Evolutionary conservation across 2,329 filamentous ascomycete genomes (phyloP).

Genomic region (Colletotrichum siamense): DNA sequence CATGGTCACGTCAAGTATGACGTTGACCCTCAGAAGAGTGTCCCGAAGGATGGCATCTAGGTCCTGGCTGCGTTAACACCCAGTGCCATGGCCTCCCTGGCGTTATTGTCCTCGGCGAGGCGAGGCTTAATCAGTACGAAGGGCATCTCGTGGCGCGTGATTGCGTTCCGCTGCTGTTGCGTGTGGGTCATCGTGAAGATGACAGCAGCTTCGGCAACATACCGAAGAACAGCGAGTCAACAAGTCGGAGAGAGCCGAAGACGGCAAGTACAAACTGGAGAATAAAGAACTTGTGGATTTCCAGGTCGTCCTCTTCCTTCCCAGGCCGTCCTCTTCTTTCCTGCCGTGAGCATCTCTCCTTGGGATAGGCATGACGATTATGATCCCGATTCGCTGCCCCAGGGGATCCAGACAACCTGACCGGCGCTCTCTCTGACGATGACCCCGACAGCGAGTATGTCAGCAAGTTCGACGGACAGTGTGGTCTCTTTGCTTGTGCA

Average conservation of each 20-base stretch:
- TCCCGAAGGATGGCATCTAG: rapidly evolving
- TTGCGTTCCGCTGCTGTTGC: too few species aligned
- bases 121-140: neutral
- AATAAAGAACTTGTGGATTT: too few species aligned
- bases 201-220: neutral
- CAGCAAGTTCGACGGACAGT: neutral
- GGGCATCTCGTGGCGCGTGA: neutral
- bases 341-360: neutral
- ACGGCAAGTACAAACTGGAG: too few species aligned
- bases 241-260: too few species aligned
- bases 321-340: too few species aligned
- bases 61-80: neutral
- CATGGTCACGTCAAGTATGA: neutral
- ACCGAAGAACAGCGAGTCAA: too few species aligned
- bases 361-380: neutral
- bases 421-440: neutral
- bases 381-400: neutral
- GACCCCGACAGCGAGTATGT: neutral
- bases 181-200: neutral
- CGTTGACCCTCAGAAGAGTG: neutral
- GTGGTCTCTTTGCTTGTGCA: neutral
- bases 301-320: too few species aligned
- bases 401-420: rapidly evolving
- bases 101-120: neutral
- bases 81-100: neutral